A percentile compares a stretch with the other conserved stretches of the same genome.
These are phyloP conservation scores for Ramularia collo-cygni DNA, from an alignment of 2,329 filamentous ascomycete species.

Conservation along the genomic window DNA sequence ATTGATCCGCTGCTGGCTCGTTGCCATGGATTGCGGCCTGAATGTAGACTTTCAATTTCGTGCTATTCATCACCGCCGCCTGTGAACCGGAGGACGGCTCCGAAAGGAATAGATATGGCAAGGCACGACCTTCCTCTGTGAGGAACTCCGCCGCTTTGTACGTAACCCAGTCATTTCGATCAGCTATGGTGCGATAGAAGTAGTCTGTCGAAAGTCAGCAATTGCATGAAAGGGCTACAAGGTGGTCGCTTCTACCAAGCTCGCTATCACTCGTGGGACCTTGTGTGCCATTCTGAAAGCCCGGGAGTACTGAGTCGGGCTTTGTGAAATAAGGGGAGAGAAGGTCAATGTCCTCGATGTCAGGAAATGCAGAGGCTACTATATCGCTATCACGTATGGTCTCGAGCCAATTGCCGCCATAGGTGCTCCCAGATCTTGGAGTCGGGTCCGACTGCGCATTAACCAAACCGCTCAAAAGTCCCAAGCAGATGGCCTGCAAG, in stretches of 20 bases:
- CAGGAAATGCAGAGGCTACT: conserved; percentile 11
- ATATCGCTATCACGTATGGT: conserved; percentile 7
- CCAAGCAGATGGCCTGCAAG: neutral
- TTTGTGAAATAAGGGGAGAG: conserved; percentile 17
- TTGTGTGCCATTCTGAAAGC: conserved; percentile 17
- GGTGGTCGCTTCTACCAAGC: conserved; percentile 2
- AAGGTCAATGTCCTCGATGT: conserved; percentile 17
- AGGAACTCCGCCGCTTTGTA: conserved; percentile 13
- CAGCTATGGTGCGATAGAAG: conserved; percentile 12
- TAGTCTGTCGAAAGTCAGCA: conserved; percentile 7
- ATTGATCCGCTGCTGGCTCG: conserved; percentile 34
- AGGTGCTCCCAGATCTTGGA: neutral
- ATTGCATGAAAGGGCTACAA: too few species aligned
- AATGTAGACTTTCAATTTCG: conserved; percentile 32
- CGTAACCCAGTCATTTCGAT: conserved; percentile 15
- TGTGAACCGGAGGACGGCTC: conserved; percentile 3
- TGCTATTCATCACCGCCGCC: conserved; percentile 2
- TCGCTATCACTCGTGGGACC: conserved; percentile 18
- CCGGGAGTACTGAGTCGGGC: conserved; percentile 12
- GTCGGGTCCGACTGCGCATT: neutral
- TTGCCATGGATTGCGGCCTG: conserved; percentile 34
- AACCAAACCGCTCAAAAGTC: neutral
- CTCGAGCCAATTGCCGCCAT: conserved; percentile 2
- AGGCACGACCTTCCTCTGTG: conserved; percentile 15
- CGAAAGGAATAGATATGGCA: conserved; percentile 11